Conservation (phyloP, 2,329 filamentous ascomycete species). For the Aspergillus sp. region DNA sequence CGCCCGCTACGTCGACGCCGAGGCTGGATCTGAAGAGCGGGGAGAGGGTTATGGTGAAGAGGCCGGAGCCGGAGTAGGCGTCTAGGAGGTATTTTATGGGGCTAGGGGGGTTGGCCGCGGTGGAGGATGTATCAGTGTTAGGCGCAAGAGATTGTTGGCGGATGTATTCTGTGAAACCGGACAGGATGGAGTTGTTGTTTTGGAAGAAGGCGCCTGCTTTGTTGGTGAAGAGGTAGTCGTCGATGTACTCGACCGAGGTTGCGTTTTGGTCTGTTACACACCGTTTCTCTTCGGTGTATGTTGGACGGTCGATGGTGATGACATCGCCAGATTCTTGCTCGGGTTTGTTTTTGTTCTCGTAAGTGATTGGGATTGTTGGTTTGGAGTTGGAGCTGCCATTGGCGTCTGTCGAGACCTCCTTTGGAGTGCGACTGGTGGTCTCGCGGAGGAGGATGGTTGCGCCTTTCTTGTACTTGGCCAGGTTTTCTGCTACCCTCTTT, state of each 20-base stretch:
- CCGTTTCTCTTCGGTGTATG: slow-evolving; percentile 74
- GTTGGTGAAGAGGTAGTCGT: slow-evolving; percentile 81
- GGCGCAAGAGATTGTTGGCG: slow-evolving; percentile 67
- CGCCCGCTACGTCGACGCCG: slow-evolving; percentile 83
- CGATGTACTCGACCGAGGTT: slow-evolving; percentile 83
- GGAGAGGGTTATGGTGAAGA: slow-evolving; percentile 94
- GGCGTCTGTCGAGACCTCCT: slow-evolving; percentile 18
- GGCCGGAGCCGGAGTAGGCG: slow-evolving; percentile 93
- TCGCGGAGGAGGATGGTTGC: slow-evolving; percentile 89
- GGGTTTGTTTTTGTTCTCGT: slow-evolving; percentile 25
- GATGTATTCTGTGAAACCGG: slow-evolving; percentile 82
- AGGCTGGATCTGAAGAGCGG: slow-evolving; percentile 75
- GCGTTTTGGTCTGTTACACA: slow-evolving; percentile 86
- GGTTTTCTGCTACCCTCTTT: slow-evolving; percentile 69
- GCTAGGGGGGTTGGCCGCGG: slow-evolving; percentile 25
- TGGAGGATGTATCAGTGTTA: slow-evolving; percentile 55
- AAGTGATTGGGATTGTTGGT: slow-evolving; percentile 19
- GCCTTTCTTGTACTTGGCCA: slow-evolving; percentile 71
- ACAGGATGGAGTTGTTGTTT: slow-evolving; percentile 98
- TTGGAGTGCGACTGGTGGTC: slow-evolving; percentile 64
- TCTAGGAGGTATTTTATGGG: slow-evolving; percentile 86
- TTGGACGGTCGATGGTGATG: slow-evolving; percentile 58
- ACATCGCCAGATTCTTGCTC: slow-evolving; percentile 40
- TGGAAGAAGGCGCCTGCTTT: slow-evolving; percentile 96
- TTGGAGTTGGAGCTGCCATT: slow-evolving; percentile 3